phyloP scores from a whole-genome alignment of 805 yeast genomes.

The Ogataea neopini region DNA sequence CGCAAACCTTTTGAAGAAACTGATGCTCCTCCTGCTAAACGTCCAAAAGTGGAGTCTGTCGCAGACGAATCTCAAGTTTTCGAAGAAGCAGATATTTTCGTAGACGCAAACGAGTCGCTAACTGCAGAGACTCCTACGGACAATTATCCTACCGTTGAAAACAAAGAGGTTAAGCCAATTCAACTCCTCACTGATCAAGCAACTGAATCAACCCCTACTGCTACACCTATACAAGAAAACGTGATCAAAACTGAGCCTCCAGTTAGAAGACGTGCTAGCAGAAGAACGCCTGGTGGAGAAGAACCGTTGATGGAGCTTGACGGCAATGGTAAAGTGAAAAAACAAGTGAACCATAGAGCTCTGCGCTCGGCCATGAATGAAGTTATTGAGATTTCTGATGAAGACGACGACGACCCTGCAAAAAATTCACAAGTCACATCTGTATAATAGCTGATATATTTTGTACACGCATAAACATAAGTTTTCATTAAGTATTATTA shows the following conservation, averaged over 20 bases:
- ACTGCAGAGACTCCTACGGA: background rate
- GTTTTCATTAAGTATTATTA: background rate
- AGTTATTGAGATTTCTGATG: background rate
- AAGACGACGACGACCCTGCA: constrained; percentile 13
- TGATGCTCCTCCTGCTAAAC: background rate
- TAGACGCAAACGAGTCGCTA: background rate
- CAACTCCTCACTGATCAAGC: background rate
- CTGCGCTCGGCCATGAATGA: background rate
- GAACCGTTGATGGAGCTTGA: constrained; percentile 17
- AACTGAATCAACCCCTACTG: background rate
- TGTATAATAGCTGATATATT: background rate
- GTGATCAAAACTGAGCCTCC: background rate
- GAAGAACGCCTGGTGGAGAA: background rate
- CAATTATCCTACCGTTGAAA: too few species aligned
- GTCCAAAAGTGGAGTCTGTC: background rate
- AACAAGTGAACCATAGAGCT: constrained; percentile 11
- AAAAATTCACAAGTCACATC: background rate
- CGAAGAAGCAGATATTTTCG: background rate
- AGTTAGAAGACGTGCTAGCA: constrained; percentile 5
- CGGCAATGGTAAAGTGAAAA: constrained; percentile 9
- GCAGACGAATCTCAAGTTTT: background rate
- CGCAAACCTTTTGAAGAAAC: background rate
- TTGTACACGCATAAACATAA: background rate
- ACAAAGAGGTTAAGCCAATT: too few species aligned
- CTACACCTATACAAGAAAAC: too few species aligned